Evolutionary conservation across 2,329 filamentous ascomycete genomes (phyloP), one percentile per base, ranked within the genome.

Genomic region (Claviceps maximensis): DNA sequence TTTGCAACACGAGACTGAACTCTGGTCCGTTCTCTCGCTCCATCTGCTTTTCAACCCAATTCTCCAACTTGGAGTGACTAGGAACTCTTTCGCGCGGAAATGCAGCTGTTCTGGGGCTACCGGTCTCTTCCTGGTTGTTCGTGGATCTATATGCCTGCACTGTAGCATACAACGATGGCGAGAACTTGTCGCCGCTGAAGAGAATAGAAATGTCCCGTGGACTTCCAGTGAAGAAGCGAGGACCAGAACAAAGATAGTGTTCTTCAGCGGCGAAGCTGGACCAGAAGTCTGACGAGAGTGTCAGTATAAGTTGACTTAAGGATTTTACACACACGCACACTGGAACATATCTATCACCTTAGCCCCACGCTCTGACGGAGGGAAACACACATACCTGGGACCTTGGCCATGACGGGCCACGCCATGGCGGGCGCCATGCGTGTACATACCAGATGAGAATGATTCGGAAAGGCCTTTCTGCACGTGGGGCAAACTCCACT

Each of bases 401-500:
- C 63, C 55, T 62, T 64, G 57, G 63, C 63, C 62, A 70, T 67
- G 57, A 70, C 66, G 47, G 68, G 68, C 63, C 65, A 67, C 53
- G 66, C 63, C 60, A 62, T 62, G 54, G 58, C 63, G 55, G 67
- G 68, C 57, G 65, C 70, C 54, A 62, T 62, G 55, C 68, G 68
- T 51, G 62, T 70, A 58, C 68, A 71, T 54, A 67, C 67, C 49
- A 71, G 59, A 59, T 70, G 68, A 50, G 68, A 66, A 58, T 70
- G 67, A 51, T 68, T 61, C 51, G 68, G 68, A 52, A 71, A 71
- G 46, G 67, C 63, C 59, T 69, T 71, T 54, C 68, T 66, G 60
- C 68, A 71, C 50, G 66, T 67, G 58, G 68, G 68, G 61, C 68
- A 71, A 58, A 71, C 67, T 58, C 68, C 68, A 65, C 61, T 69